A percentile compares a stretch with the other conserved stretches of the same genome.
phyloP scores from a whole-genome alignment of 495 filamentous ascomycete genomes.

The Neurospora cerealis region DNA sequence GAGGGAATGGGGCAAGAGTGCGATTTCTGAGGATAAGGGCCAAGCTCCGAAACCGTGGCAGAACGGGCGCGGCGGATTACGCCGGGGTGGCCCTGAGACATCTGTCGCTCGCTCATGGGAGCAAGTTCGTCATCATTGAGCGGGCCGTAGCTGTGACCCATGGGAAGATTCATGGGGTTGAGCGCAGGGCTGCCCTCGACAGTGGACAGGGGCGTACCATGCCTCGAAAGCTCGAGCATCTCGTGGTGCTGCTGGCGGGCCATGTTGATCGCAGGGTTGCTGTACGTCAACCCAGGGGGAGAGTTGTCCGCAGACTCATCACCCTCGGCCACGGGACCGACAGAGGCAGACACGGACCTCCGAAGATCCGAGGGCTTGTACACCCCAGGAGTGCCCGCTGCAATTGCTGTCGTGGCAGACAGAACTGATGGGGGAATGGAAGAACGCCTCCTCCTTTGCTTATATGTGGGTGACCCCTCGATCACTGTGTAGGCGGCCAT shows the following conservation, averaged over 20 bases:
- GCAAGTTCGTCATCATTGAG: constrained; percentile 54
- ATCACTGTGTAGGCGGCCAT: constrained; percentile 74
- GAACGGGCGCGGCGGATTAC: constrained; percentile 85
- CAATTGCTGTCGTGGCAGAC: constrained; percentile 51
- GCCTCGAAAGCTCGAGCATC: constrained; percentile 70
- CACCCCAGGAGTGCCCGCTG: constrained; percentile 42
- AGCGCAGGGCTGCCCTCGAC: constrained; percentile 69
- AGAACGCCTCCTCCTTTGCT: constrained; percentile 86
- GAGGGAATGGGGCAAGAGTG: constrained; percentile 99
- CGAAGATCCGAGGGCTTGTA: constrained; percentile 77
- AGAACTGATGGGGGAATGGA: constrained; percentile 72
- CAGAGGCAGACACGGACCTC: constrained; percentile 82
- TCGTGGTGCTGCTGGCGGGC: constrained; percentile 62
- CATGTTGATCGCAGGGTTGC: constrained; percentile 47
- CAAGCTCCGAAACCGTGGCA: constrained; percentile 92
- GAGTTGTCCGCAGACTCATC: constrained; percentile 63
- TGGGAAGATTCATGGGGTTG: constrained; percentile 53
- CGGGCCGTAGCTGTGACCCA: constrained; percentile 52
- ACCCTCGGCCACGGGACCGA: constrained; percentile 69
- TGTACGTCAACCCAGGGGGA: constrained; percentile 58
- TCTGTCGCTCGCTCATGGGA: constrained; percentile 48
- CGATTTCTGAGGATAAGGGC: constrained; percentile 93
- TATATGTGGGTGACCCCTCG: constrained; percentile 96
- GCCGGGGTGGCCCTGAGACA: constrained; percentile 54
- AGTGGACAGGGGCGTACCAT: constrained; percentile 75